Evolutionary conservation across 768 basidiomycete genomes (phyloP), one percentile per base, ranked within the genome.

Genomic region (Hericium rajendrae): DNA sequence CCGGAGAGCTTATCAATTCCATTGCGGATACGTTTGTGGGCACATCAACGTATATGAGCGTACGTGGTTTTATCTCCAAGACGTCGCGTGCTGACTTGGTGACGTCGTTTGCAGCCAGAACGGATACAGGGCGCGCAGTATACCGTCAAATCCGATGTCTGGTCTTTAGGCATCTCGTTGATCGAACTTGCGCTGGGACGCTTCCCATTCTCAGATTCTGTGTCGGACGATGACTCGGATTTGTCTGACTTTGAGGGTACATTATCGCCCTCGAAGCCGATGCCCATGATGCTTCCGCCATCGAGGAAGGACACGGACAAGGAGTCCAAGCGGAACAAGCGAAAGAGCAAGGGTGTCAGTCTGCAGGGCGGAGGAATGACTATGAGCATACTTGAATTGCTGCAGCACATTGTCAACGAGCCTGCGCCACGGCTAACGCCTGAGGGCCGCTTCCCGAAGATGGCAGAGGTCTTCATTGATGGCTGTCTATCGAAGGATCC

Each of bases 21-120:
- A 95, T 98, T 61, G 97, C 97, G 39, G 94, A 98, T 72, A 98
- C 97, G 0, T 99, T 98, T 68, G 97, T 99, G 40, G 95, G 97
- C 28, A 99, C 97, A 13, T 94, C 91, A 60, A 98, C 94, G 4
- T 99, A 99, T 70, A 99, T 98, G 95, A 98, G 97, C 64, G 97
- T 98, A 72, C 67, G 86, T 82, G 56, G 20, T 48, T 49, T 46
- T 41, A 50, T 32, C 8, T 32, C 20, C 51, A 37, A n/a, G 59
- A 60, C 51, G 13, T 24, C 54, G 38, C 56, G 53, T 50, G 24
- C 40, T 54, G 49, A 57, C 56, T 53, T 60, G 59, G 56, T 56
- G 32, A 55, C 40, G 40, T 53, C 58, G 59, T 51, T 38, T 55
- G 38, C 71, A 99, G 97, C 97, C 97, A 16, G 97, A 99, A 67